Conservation (phyloP, 495 filamentous ascomycete species). For the Parmelia sp. region DNA sequence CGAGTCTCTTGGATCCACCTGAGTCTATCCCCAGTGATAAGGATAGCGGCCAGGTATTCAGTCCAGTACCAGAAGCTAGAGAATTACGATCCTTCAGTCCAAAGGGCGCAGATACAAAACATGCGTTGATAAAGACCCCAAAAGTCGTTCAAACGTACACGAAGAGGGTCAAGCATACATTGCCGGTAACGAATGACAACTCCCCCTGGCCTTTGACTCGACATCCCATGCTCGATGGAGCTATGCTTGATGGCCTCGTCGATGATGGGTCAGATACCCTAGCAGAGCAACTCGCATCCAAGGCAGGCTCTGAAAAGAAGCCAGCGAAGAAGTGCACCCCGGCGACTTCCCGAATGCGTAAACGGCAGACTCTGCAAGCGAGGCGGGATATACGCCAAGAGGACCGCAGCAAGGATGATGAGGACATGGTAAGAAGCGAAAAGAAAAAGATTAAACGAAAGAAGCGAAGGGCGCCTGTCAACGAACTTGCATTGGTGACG, state of each 20-base stretch:
- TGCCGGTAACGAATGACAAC: background rate
- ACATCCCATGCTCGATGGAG: background rate
- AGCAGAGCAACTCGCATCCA: background rate
- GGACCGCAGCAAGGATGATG: background rate
- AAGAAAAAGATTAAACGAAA: background rate
- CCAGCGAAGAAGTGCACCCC: background rate
- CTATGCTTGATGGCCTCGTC: background rate
- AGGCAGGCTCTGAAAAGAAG: background rate
- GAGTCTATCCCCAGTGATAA: background rate
- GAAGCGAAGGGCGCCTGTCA: constrained; percentile 17
- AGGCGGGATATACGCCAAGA: background rate
- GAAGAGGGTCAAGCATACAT: background rate
- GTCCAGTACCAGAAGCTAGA: background rate
- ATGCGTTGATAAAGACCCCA: background rate
- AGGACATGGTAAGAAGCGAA: background rate
- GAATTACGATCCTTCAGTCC: background rate
- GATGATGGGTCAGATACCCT: background rate
- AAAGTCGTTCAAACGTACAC: background rate
- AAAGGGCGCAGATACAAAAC: no score
- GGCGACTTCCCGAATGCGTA: background rate
- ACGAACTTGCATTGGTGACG: constrained; percentile 17
- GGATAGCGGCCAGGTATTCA: background rate
- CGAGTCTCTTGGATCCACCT: background rate
- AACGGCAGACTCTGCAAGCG: background rate
- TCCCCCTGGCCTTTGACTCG: background rate